A percentile compares a stretch with the other conserved stretches of the same genome.
Conservation (phyloP, 345 rosid genomes). For the Hibiscus syriacus region DNA sequence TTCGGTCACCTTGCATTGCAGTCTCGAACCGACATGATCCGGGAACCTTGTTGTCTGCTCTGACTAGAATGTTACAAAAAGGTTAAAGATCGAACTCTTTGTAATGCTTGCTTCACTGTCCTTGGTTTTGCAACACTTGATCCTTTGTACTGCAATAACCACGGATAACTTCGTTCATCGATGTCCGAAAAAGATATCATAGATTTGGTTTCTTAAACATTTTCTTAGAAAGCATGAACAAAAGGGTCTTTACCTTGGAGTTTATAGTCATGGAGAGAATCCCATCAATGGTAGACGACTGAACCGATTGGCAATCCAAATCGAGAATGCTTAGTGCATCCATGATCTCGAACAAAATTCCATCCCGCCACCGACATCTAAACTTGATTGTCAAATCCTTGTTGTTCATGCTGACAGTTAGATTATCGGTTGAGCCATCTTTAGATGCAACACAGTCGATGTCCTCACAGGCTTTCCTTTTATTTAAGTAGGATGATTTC, state of each 20-base stretch:
- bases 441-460: conserved; percentile 22
- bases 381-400: conserved; percentile 58
- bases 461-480: conserved; percentile 58
- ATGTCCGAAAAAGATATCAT: neutral
- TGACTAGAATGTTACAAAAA: neutral
- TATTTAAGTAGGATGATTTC: conserved; percentile 23
- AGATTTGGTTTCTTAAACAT: neutral
- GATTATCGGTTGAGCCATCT: conserved; percentile 31
- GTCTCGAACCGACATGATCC: too few species aligned
- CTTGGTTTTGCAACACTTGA: conserved; percentile 29
- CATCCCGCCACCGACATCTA: conserved; percentile 72
- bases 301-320: conserved; percentile 74
- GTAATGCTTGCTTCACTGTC: conserved; percentile 50
- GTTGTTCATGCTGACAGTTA: conserved; percentile 36
- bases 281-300: conserved; percentile 59
- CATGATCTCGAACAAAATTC: conserved; percentile 69
- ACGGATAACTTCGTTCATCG: neutral
- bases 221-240: neutral
- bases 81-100: conserved; percentile 26
- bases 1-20: too few species aligned
- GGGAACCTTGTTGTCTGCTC: neutral
- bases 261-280: conserved; percentile 54
- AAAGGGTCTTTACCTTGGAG: conserved; percentile 46
- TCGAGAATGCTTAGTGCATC: conserved; percentile 53
- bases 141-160: conserved; percentile 54